Evolutionary conservation across 2,329 filamentous ascomycete species (phyloP), one percentile per base, ranked within the genome.

Genomic region (Zymoseptoria crescenta): DNA sequence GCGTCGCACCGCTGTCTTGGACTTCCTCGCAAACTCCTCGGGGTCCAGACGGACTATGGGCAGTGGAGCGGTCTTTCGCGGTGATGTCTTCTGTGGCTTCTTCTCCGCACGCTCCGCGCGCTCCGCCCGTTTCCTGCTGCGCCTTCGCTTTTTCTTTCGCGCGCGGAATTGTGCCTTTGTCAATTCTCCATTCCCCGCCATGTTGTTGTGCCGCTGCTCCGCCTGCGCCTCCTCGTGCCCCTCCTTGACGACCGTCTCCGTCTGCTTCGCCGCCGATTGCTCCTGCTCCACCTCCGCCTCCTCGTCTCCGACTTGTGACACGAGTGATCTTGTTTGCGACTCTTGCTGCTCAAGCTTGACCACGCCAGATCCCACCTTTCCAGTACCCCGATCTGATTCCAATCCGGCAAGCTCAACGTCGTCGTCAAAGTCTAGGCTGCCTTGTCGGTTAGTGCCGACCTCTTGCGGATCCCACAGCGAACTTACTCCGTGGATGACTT

Each of bases 401-500:
- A 52, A 24, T 52, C 19, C 24, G 51, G 29, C 24, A 2, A 52
- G 20, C 8, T 52, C 16, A 28, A 52, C 24, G 30, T 52, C 29
- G 51, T 52, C 24, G 27, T 29, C 51, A 28, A 52, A 29, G 20
- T 29, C 24, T 19, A 52, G 35, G 35, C 35, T 45, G n/a, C 9
- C 13, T 45, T 16, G n/a, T 45, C 35, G 13, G 10, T 45, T 16
- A 45, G 35, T 45, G n/a, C n/a, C 4, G 35, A 45, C 13, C 16
- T 5, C 35, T 13, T 13, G 13, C 16, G 13, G n/a, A n/a, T 45
- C 6, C 2, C 35, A 45, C 35, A 13, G 35, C 35, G 13, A 45
- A 48, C 57, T n/a, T 58, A 59, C 60, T 59, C 52, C 28, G 57
- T 55, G 10, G 52, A 56, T 16, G 48, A 41, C 21, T 45, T 28